Evolutionary conservation across 305 asterid species (phyloP).

Genomic region (Fraxinus nigra): DNA sequence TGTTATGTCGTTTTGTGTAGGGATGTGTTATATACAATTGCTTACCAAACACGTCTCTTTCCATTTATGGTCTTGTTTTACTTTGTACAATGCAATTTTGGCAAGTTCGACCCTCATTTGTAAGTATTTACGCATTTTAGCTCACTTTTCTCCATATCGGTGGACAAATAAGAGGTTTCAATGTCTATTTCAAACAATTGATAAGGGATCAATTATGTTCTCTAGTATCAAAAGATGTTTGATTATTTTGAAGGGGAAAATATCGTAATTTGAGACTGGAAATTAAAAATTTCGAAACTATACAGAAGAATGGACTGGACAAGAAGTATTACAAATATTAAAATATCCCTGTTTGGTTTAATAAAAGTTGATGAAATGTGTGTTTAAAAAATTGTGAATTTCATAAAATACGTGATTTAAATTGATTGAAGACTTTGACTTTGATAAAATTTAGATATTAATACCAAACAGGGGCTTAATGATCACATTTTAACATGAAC

Average conservation of each 20-base stretch:
- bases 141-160: background rate
- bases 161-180: background rate
- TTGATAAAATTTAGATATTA: too few species aligned
- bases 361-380: too few species aligned
- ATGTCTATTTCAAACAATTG: background rate
- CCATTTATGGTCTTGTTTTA: background rate
- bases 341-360: too few species aligned
- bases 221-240: background rate
- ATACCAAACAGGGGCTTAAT: too few species aligned
- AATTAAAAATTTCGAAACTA: background rate
- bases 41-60: background rate
- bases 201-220: background rate
- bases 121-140: too few species aligned
- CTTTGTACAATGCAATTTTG: background rate
- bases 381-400: too few species aligned
- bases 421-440: too few species aligned
- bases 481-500: too few species aligned
- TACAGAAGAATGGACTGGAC: background rate
- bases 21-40: background rate
- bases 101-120: background rate
- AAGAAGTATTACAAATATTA: background rate
- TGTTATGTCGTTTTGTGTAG: background rate
- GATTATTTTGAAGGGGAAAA: background rate
- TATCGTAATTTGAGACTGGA: background rate
- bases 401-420: too few species aligned